Percentiles rank a stretch among this genome's conserved stretches.
phyloP scores from a whole-genome alignment of 1,139 yeast genomes.

The Protomyces inouyei region DNA sequence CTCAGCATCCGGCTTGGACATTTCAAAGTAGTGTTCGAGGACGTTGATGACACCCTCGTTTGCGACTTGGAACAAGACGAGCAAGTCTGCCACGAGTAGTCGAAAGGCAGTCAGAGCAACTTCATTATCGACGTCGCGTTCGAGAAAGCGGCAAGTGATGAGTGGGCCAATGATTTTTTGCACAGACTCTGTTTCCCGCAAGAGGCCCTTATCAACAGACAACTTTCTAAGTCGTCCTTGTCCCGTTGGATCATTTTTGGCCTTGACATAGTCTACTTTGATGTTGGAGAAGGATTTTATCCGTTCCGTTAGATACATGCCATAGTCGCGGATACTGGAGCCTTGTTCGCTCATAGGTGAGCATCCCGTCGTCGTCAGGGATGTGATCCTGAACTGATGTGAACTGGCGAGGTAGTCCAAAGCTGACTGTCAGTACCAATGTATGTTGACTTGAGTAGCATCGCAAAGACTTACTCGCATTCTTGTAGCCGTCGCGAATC shows the following conservation, averaged over 20 bases:
- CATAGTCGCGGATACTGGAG: constrained; percentile 53
- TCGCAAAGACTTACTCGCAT: constrained; percentile 34
- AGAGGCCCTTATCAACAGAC: constrained; percentile 70
- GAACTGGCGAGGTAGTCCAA: constrained; percentile 59
- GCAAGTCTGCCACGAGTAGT: constrained; percentile 76
- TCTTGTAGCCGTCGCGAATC: constrained; percentile 84
- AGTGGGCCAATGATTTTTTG: constrained; percentile 74
- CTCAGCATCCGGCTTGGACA: constrained; percentile 79
- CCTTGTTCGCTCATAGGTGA: constrained; percentile 33
- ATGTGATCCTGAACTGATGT: constrained; percentile 54
- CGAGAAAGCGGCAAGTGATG: constrained; percentile 64
- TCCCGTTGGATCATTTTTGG: constrained; percentile 44
- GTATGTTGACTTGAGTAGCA: neutral
- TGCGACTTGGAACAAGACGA: constrained; percentile 76
- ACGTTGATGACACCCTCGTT: constrained; percentile 94
- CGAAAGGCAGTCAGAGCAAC: constrained; percentile 78
- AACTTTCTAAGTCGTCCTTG: constrained; percentile 59
- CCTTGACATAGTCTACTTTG: constrained; percentile 68
- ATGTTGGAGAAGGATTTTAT: constrained; percentile 65
- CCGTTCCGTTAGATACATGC: constrained; percentile 63
- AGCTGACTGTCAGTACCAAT: constrained; percentile 43
- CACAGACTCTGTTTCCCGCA: constrained; percentile 80
- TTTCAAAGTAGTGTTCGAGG: constrained; percentile 89
- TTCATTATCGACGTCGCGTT: constrained; percentile 68
- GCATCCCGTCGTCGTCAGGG: constrained; percentile 32